phyloP scores from a whole-genome alignment of 441 rosid species.

The Jatropha multifida region DNA sequence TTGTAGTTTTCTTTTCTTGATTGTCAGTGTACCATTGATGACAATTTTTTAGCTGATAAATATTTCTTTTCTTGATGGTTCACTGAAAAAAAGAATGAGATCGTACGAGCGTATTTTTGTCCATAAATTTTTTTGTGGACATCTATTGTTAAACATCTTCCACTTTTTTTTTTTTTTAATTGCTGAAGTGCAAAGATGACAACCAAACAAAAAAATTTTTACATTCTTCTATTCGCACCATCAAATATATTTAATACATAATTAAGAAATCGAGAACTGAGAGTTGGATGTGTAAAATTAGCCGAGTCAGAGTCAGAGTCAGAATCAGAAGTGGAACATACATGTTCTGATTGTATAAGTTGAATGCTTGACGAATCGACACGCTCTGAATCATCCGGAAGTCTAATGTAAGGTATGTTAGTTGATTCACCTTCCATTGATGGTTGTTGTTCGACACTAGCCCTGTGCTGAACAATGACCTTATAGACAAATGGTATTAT shows the following conservation, averaged over 20 bases:
- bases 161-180: not conserved
- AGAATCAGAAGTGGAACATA: not conserved
- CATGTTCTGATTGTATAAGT: not conserved
- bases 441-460: not conserved
- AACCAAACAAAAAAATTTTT: not conserved
- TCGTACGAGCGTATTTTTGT: too few species aligned
- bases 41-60: too few species aligned
- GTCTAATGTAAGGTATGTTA: not conserved
- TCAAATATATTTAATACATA: not conserved
- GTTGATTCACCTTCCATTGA: conserved; percentile 9
- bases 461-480: conserved; percentile 9
- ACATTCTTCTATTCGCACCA: not conserved
- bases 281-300: not conserved
- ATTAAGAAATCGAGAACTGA: not conserved
- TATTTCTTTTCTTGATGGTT: too few species aligned
- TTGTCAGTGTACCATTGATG: too few species aligned
- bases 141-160: too few species aligned
- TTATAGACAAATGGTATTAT: conserved; percentile 22
- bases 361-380: not conserved
- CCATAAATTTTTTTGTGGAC: too few species aligned
- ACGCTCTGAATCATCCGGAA: conserved; percentile 7
- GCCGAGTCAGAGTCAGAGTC: too few species aligned
- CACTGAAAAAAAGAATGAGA: too few species aligned
- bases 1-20: too few species aligned
- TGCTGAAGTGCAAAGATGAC: not conserved